Conservation (phyloP, 164 flowering plant genomes). For the Chimonanthus salicifolius region DNA sequence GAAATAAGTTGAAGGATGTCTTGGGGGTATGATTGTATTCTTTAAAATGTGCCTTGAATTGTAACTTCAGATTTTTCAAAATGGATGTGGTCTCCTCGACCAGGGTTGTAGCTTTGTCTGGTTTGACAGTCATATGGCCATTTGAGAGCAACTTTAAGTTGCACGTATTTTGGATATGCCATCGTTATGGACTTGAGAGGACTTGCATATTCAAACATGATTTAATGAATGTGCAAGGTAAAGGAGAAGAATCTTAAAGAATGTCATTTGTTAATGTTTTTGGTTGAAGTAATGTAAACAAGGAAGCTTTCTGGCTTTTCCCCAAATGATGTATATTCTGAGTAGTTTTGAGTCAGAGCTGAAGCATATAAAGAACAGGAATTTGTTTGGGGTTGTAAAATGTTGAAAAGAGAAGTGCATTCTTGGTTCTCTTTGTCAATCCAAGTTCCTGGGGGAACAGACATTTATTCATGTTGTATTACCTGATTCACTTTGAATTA, state of each 20-base stretch:
- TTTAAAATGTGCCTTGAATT: neutral
- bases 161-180: neutral
- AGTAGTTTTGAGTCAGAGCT: no score
- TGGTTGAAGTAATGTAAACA: no score
- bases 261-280: no score
- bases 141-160: neutral
- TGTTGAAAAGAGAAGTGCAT: no score
- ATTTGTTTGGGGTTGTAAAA: neutral
- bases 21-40: constrained; percentile 51
- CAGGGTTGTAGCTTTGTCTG: neutral
- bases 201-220: neutral
- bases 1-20: constrained; percentile 67
- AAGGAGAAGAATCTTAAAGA: neutral
- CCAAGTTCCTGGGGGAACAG: no score
- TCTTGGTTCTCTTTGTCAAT: no score
- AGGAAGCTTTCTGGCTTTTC: no score
- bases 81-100: no score
- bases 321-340: no score
- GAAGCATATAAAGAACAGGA: neutral
- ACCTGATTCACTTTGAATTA: neutral
- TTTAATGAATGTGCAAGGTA: neutral
- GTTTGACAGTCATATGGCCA: neutral
- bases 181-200: neutral
- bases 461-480: no score
- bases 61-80: neutral